These are phyloP conservation scores for Aspergillus homomorphus DNA, from an alignment of 495 filamentous ascomycete genomes.

Conservation along the genomic window DNA sequence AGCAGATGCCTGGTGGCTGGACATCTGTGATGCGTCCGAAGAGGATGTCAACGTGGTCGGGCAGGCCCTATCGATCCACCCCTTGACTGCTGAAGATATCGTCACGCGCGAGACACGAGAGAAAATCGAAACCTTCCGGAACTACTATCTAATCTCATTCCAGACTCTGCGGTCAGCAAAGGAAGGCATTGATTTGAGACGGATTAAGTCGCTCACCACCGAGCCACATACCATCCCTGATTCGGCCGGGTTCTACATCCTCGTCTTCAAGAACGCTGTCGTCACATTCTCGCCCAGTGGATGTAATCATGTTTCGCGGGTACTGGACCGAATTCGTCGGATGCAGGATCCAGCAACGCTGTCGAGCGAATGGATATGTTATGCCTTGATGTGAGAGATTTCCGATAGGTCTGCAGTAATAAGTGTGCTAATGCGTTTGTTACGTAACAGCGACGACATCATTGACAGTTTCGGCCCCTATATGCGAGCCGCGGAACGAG, in stretches of 20 bases:
- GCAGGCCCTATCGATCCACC: slow-evolving; percentile 83
- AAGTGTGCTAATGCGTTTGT: slow-evolving; percentile 17
- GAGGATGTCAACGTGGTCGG: slow-evolving; percentile 76
- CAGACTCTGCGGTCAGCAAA: slow-evolving; percentile 69
- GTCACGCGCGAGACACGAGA: slow-evolving; percentile 85
- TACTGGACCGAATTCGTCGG: slow-evolving; percentile 77
- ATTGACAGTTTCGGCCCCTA: slow-evolving; percentile 87
- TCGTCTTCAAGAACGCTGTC: slow-evolving; percentile 89
- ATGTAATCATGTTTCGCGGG: slow-evolving; percentile 71
- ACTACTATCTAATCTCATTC: slow-evolving; percentile 94
- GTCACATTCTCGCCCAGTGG: slow-evolving; percentile 82
- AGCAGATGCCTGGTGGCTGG: slow-evolving; percentile 79
- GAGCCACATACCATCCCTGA: slow-evolving; percentile 50
- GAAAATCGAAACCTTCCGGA: slow-evolving; percentile 91
- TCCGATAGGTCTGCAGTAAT: slow-evolving; percentile 3
- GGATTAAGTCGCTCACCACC: neutral
- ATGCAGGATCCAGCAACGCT: slow-evolving; percentile 82
- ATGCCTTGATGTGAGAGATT: slow-evolving; percentile 77
- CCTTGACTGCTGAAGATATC: slow-evolving; percentile 88
- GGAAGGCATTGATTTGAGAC: slow-evolving; percentile 51
- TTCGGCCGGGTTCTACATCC: slow-evolving; percentile 83
- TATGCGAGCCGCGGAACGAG: slow-evolving; percentile 68
- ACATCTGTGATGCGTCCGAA: slow-evolving; percentile 78
- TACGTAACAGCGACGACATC: slow-evolving; percentile 73
- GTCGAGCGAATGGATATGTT: slow-evolving; percentile 95